phyloP scores from a whole-genome alignment of 805 yeast species.

The Ogataea ganodermae region DNA sequence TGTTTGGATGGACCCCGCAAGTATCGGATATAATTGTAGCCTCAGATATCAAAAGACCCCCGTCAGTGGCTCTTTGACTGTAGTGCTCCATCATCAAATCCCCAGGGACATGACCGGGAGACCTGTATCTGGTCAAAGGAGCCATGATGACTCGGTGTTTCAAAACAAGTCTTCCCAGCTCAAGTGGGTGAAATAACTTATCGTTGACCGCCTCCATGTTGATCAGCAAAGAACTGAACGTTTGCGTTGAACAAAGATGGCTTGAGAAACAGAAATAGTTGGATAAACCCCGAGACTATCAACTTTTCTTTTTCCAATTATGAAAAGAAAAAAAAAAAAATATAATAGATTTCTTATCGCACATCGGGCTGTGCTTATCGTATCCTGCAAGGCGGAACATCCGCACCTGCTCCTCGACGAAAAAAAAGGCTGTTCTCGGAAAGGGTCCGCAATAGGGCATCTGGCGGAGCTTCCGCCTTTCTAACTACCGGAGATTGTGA shows the following conservation, averaged over 20 bases:
- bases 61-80: constrained; percentile 34
- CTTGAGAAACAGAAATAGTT: neutral
- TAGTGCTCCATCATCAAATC: constrained; percentile 35
- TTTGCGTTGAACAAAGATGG: neutral
- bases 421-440: neutral
- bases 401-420: neutral
- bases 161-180: constrained; percentile 38
- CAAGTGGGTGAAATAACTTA: constrained; percentile 39
- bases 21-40: constrained; percentile 35
- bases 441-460: neutral
- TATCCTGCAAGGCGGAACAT: constrained; percentile 4
- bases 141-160: constrained; percentile 45
- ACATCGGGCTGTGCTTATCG: neutral
- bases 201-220: neutral
- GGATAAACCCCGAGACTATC: neutral
- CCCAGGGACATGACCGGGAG: constrained; percentile 34
- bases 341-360: neutral
- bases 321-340: too few species aligned
- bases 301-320: neutral
- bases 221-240: too few species aligned
- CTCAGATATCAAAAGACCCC: constrained; percentile 39
- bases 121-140: constrained; percentile 50
- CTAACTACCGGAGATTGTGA: too few species aligned
- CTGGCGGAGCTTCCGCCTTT: neutral
- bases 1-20: constrained; percentile 23